Evolutionary conservation across 352 stramenopile species (phyloP).

Genomic region (Phytophthora tentaculata): DNA sequence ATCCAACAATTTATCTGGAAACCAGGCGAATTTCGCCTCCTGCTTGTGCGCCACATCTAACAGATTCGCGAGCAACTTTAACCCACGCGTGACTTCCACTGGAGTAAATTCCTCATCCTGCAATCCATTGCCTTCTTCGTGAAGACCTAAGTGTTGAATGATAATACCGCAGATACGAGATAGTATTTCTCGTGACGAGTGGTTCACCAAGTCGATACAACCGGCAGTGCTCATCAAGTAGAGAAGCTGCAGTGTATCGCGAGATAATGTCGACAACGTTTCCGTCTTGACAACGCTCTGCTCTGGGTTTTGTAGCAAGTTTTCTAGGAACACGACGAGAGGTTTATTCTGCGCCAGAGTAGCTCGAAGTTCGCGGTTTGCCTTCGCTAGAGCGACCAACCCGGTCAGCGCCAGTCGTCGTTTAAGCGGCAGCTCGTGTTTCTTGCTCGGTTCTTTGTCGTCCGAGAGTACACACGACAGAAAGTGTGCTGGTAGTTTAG

Average conservation of each 20-base stretch:
- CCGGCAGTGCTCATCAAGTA: slow-evolving; percentile 33
- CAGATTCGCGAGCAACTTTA: slow-evolving; percentile 62
- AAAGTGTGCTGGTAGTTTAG: slow-evolving; percentile 60
- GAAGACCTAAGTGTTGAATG: slow-evolving; percentile 5
- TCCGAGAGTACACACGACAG: slow-evolving; percentile 41
- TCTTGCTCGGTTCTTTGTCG: slow-evolving; percentile 8
- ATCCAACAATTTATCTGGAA: slow-evolving; percentile 33
- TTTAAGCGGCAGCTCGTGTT: slow-evolving; percentile 19
- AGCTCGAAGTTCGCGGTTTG: slow-evolving; percentile 37
- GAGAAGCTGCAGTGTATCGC: slow-evolving; percentile 37
- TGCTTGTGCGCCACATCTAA: slow-evolving; percentile 39
- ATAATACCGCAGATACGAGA: slow-evolving; percentile 18
- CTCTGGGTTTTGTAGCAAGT: slow-evolving; percentile 8
- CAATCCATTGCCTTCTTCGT: slow-evolving; percentile 1
- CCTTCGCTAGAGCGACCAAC: slow-evolving; percentile 47
- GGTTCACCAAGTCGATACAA: slow-evolving; percentile 17
- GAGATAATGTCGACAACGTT: slow-evolving; percentile 1
- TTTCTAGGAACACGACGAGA: slow-evolving; percentile 46
- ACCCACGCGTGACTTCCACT: slow-evolving; percentile 27
- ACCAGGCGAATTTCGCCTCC: slow-evolving; percentile 32
- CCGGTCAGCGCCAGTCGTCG: slow-evolving; percentile 37
- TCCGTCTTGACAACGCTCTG: background rate
- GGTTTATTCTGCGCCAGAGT: slow-evolving; percentile 31
- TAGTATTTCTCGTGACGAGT: slow-evolving; percentile 25
- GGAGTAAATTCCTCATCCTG: slow-evolving; percentile 18